Base-by-base conservation (phyloP, 140 eudicot species). In the Cichorium intybus region DNA sequence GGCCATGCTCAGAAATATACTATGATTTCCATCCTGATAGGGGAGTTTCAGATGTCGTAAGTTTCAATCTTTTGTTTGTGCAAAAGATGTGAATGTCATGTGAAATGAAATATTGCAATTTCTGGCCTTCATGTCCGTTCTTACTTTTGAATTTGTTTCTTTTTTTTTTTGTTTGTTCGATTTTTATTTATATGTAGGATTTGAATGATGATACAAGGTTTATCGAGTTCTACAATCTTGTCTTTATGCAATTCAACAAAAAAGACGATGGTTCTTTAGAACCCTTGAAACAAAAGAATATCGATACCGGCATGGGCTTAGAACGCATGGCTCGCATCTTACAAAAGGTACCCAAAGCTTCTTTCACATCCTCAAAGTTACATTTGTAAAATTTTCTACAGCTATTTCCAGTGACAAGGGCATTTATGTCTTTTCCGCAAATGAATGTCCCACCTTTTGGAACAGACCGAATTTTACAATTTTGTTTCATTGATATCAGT, bases 301-400 rank as follows among this genome's bases (percentile, higher is more conserved):
- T 93, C 28, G 99, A 93, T 80, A 93, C 99, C 33, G 99, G 99
- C 28, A 75, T 93, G 53, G 99, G 99, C 54, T 76, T 88, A 68
- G 99, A 93, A 78, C 89, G 99, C 26, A 81, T 93, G 86, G 99
- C 97, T 61, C 93, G 90, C 58, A 93, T 93, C 80, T 87, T 93
- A 74, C 99, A 93, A 72, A 79, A 84, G 90, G 99, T 88, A 74
- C 8, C 5, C 48, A 48, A 57, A 59, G 0, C 34, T 45, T 34
- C 5, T 7, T 34, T 73, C 33, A 55, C 7, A n/a, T 55, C 24
- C 59, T 56, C 27, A 55, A 31, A 1, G n/a, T n/a, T n/a, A n/a
- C n/a, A n/a, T n/a, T n/a, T n/a, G n/a, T n/a, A n/a, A 31, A 2
- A 7, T 31, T 31, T 31, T 31, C 8, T 31, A 31, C 7, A 7